Conservation (phyloP, 495 filamentous ascomycete species). For the Aspergillus baeticus region DNA sequence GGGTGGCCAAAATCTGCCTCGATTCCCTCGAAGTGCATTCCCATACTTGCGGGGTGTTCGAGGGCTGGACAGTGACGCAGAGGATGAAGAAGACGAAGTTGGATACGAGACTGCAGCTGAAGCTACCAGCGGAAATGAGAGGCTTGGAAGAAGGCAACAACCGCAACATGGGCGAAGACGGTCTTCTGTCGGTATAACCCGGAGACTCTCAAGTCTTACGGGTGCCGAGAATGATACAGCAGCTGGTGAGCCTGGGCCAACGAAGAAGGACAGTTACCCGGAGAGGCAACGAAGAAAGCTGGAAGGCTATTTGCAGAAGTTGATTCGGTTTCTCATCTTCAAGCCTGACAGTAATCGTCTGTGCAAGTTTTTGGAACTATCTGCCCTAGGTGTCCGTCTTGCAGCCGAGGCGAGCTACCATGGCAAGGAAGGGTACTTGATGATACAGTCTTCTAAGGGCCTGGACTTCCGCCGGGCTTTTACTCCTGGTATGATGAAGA, state of each 20-base stretch:
- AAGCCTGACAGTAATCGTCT: conserved; percentile 91
- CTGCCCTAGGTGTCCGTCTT: conserved; percentile 89
- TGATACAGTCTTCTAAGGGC: conserved; percentile 88
- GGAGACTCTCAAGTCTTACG: conserved; percentile 57
- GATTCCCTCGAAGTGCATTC: conserved; percentile 87
- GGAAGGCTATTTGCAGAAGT: conserved; percentile 88
- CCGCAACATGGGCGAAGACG: conserved; percentile 41
- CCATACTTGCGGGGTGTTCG: conserved; percentile 84
- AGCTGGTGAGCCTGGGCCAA: conserved; percentile 38
- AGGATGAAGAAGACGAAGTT: conserved; percentile 77
- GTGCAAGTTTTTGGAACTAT: conserved; percentile 94
- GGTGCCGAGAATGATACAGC: conserved; percentile 44
- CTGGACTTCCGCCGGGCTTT: conserved; percentile 83
- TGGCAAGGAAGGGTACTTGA: conserved; percentile 92
- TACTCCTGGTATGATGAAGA: conserved; percentile 70
- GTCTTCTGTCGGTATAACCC: conserved; percentile 54
- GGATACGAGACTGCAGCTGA: conserved; percentile 57
- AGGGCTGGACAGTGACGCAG: conserved; percentile 72
- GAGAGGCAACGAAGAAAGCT: conserved; percentile 81
- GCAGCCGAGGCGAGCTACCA: conserved; percentile 96
- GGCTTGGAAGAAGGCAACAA: conserved; percentile 42
- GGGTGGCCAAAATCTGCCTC: conserved; percentile 63
- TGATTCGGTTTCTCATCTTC: conserved; percentile 95
- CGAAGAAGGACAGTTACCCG: conserved; percentile 55
- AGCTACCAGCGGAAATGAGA: conserved; percentile 57